Base-by-base conservation (phyloP, 139 green algal genomes). In the Tetratostichococcus sp. region DNA sequence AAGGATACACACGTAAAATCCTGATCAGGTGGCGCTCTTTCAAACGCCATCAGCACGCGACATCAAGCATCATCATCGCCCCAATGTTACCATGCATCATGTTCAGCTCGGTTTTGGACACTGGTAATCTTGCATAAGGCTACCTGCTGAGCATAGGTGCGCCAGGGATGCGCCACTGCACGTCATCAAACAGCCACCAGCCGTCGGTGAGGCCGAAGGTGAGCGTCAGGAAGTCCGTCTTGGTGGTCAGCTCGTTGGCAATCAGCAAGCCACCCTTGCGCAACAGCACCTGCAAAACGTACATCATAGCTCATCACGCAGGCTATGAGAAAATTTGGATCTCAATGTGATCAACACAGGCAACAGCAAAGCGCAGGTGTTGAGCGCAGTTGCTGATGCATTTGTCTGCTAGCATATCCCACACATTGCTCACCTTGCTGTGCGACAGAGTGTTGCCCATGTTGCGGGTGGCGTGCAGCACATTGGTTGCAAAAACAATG, bases 201-300 rank as follows among this genome's bases (percentile, higher is more conserved):
- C 70, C 70, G 70, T 75, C 70, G 0, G 70, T 75, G 28, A 75
- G 70, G 43, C 70, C 70, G 14, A 75, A 75, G 21, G 70, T 75
- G 70, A 75, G 70, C 43, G 70, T 75, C 43, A 75, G 70, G 30
- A 75, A 75, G 26, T 75, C 70, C 8, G 70, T 75, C 43, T 67
- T 67, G 0, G 70, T 16, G 0, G 43, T 42, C n/a, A 75, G 71
- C 71, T 70, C 71, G n/a, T 70, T 69, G 32, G 58, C 71, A 32
- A 76, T 57, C 32, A 76, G 71, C 71, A 76, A 57, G 11, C 71
- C 71, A 22, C 58, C 57, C 57, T 69, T 76, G 0, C 71, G 57
- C 57, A 76, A 57, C 57, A 76, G 71, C 21, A 35, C 50, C 50
- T 62, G 50, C 2, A 26, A 25, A 50, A 50, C 8, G 39, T 50